Base-by-base conservation (phyloP, 2,329 filamentous ascomycete genomes). In the Nectriaceae sp. region DNA sequence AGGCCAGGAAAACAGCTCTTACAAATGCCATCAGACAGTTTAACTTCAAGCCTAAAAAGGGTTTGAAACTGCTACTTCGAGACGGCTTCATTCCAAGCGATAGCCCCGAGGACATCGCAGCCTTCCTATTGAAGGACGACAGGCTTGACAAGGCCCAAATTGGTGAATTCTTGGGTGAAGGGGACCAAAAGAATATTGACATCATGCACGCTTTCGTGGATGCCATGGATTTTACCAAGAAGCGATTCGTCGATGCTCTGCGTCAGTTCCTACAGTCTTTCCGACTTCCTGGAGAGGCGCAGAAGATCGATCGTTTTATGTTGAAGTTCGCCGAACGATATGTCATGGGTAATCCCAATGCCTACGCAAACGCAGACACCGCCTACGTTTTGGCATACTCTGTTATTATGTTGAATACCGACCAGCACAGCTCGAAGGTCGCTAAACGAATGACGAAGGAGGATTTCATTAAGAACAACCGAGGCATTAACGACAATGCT, bases 301-400 rank as follows among this genome's bases (percentile, higher is more conserved):
- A 99, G 67, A 99, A 99, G 75, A 99, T 99, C 58, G 94, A 99
- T 83, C 89, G 94, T 40, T 96, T 97, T 72, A 97, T 99, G 94
- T 76, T 99, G 57, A 99, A 99, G 69, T 99, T 97, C 71, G 94
- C 94, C 10, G 93, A 97, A 69, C 86, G 93, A 51, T 99, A 99
- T 67, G 89, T 96, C 43, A 88, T 87, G 51, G 92, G 92, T 22
- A 99, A 99, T 60, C 94, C 94, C 0, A 96, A 96, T 64, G 93
- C 94, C 1, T 99, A 96, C 69, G 94, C 94, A 29, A 99, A 97
- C 63, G 95, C 94, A 2, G 95, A 99, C 67, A 99, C 95, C 0
- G 93, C 94, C 13, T 99, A 99, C 59, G 90, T 99, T 8, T 77
- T 99, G 31, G 87, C 91, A 0, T 99, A 99, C 70, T 97, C 93